Evolutionary conservation across 2,329 filamentous ascomycete genomes (phyloP).

Genomic region (Exophiala spinifera): DNA sequence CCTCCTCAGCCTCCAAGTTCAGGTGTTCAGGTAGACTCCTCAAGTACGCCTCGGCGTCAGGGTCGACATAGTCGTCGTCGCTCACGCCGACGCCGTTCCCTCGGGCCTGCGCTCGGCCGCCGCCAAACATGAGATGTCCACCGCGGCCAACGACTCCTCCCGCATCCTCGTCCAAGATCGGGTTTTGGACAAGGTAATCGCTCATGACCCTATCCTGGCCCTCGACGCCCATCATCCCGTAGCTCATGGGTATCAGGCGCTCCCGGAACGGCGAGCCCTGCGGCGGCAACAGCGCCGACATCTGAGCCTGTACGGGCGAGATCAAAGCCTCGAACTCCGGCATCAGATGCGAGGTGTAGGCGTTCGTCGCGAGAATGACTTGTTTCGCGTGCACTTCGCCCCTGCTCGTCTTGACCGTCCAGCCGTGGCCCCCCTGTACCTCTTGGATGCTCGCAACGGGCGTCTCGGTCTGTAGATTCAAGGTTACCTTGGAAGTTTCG

Average conservation of each 20-base stretch:
- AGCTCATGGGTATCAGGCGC: constrained; percentile 29
- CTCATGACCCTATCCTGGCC: constrained; percentile 57
- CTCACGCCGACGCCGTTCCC: constrained; percentile 47
- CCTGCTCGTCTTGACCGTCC: constrained; percentile 64
- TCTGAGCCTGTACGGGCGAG: constrained; percentile 66
- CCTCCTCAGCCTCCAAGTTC: constrained; percentile 33
- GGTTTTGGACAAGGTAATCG: constrained; percentile 64
- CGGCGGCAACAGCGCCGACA: constrained; percentile 46
- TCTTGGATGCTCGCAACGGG: constrained; percentile 29
- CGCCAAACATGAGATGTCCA: constrained; percentile 59
- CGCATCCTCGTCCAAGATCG: constrained; percentile 24
- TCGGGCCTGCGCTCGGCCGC: constrained; percentile 45
- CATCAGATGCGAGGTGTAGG: constrained; percentile 73
- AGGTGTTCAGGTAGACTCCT: constrained; percentile 38
- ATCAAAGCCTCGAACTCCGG: constrained; percentile 68
- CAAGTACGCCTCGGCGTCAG: constrained; percentile 41
- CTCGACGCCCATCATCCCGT: constrained; percentile 48
- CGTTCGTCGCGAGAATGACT: constrained; percentile 79
- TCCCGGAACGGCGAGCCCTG: constrained; percentile 22
- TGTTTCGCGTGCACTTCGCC: constrained; percentile 61
- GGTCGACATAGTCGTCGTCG: constrained; percentile 50
- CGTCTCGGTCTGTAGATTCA: constrained; percentile 35
- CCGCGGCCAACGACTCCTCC: constrained; percentile 32
- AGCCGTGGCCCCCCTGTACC: constrained; percentile 37
- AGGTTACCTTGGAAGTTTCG: no score